Conservation (phyloP, 495 filamentous ascomycete species). For the Talaromyces thailandensis region DNA sequence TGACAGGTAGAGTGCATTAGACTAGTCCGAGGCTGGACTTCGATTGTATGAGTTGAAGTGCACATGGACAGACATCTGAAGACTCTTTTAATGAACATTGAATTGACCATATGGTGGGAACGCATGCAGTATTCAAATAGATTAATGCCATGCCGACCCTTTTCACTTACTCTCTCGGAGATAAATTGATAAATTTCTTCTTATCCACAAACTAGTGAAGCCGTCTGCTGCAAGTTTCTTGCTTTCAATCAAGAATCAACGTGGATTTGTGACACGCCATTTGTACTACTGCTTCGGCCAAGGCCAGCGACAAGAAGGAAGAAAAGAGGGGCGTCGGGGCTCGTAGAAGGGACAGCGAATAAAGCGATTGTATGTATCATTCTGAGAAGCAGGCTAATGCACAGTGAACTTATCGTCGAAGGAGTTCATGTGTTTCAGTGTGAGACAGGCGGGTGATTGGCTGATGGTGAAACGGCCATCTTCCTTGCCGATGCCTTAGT, state of each 20-base stretch:
- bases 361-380: neutral
- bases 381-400: neutral
- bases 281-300: neutral
- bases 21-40: neutral
- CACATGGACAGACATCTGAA: neutral
- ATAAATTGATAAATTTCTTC: neutral
- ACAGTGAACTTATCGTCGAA: neutral
- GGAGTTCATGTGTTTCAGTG: conserved; percentile 1
- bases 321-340: neutral
- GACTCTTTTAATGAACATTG: neutral
- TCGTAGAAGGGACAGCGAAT: neutral
- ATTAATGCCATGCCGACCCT: neutral
- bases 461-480: neutral
- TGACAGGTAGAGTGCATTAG: neutral
- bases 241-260: neutral
- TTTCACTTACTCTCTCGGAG: neutral
- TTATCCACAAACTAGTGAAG: neutral
- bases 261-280: neutral
- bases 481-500: neutral
- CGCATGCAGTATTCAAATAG: neutral
- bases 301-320: neutral
- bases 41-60: neutral
- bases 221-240: neutral
- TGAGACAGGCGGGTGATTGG: neutral
- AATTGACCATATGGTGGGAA: neutral